Percentiles rank a stretch among this genome's conserved stretches.
These are phyloP conservation scores for Neurospora sublineolata DNA, from an alignment of 495 filamentous ascomycete species.

Conservation along the genomic window DNA sequence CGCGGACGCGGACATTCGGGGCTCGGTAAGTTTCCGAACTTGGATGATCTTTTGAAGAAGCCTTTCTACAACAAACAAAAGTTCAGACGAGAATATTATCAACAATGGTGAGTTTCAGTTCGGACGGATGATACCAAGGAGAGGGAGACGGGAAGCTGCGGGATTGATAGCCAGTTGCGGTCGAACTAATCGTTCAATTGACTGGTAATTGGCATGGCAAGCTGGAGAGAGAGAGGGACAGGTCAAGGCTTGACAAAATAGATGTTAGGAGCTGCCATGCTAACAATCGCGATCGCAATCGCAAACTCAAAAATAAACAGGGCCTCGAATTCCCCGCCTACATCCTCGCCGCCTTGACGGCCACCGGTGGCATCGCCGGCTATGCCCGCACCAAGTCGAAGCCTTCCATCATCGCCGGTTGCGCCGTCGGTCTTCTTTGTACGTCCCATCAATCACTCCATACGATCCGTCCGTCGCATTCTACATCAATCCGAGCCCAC, in stretches of 20 bases:
- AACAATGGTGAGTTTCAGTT: background rate
- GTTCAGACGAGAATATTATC: background rate
- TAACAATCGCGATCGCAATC: background rate
- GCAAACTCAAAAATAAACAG: constrained; percentile 1
- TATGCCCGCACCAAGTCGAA: constrained; percentile 70
- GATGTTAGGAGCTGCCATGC: background rate
- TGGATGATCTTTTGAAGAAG: background rate
- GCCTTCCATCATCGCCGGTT: constrained; percentile 73
- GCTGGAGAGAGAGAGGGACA: too few species aligned
- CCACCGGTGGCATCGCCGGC: constrained; percentile 75
- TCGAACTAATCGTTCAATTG: background rate
- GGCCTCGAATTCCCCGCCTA: constrained; percentile 43
- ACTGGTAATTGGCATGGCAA: too few species aligned
- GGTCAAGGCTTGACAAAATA: too few species aligned
- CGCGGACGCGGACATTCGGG: background rate
- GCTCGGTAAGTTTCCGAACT: background rate
- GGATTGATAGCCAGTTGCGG: too few species aligned
- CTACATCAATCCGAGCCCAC: background rate
- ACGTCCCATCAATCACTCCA: constrained; percentile 9
- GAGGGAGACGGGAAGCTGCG: too few species aligned
- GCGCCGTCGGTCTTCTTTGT: constrained; percentile 60
- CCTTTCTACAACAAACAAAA: background rate
- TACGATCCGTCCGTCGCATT: background rate
- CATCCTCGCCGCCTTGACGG: constrained; percentile 70
- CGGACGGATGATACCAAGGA: too few species aligned